These are phyloP conservation scores for Backusella macrospora DNA, from an alignment of 192 early-diverging fungal genomes.

Conservation along the genomic window DNA sequence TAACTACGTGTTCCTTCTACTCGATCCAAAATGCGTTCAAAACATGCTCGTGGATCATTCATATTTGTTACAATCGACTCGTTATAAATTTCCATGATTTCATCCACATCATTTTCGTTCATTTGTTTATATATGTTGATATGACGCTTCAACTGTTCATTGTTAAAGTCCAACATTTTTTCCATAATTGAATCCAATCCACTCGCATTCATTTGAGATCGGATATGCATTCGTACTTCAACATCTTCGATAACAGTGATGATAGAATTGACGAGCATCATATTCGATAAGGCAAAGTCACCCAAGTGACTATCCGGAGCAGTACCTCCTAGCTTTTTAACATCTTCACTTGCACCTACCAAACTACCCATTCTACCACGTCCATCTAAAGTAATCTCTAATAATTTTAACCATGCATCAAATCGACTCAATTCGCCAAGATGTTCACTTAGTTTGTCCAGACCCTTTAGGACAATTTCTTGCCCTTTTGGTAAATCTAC, in stretches of 20 bases:
- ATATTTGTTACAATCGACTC: slow-evolving; percentile 72
- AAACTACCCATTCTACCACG: slow-evolving; percentile 79
- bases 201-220: slow-evolving; percentile 72
- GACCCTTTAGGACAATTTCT: slow-evolving; percentile 71
- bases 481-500: slow-evolving; percentile 79
- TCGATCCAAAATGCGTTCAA: slow-evolving; percentile 67
- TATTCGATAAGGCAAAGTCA: slow-evolving; percentile 76
- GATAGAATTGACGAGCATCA: slow-evolving; percentile 77
- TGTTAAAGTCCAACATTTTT: slow-evolving; percentile 55
- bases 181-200: slow-evolving; percentile 71
- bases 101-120: slow-evolving; percentile 52
- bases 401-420: slow-evolving; percentile 78
- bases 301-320: slow-evolving; percentile 72
- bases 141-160: slow-evolving; percentile 49
- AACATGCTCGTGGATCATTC: slow-evolving; percentile 78
- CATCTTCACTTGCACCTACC: slow-evolving; percentile 74
- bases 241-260: slow-evolving; percentile 76
- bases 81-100: slow-evolving; percentile 64
- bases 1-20: slow-evolving; percentile 74
- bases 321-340: slow-evolving; percentile 56
- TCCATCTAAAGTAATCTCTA: slow-evolving; percentile 78
- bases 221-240: slow-evolving; percentile 71
- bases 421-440: slow-evolving; percentile 63
- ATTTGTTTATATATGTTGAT: slow-evolving; percentile 37
- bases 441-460: slow-evolving; percentile 76